Conservation (phyloP, 108 stramenopile species). For the Nannochloropsis salina region DNA sequence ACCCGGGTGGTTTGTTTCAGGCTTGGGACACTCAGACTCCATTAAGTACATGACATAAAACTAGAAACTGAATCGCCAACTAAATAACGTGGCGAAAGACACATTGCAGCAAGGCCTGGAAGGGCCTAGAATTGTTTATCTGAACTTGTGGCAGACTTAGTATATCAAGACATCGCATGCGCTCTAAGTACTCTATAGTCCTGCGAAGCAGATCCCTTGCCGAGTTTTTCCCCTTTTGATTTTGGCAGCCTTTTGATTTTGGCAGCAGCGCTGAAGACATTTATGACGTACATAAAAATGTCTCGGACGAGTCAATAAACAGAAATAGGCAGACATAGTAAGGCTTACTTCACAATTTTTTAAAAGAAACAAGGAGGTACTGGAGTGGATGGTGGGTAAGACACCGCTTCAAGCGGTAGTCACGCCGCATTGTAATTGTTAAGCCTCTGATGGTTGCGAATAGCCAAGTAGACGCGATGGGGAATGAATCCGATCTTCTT, state of each 20-base stretch:
- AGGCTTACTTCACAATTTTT: background rate
- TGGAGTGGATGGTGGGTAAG: constrained; percentile 90
- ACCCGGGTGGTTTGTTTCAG: no score
- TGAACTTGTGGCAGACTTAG: no score
- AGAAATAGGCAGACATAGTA: background rate
- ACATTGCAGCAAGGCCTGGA: no score
- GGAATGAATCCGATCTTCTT: no score
- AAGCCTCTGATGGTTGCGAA: constrained; percentile 57
- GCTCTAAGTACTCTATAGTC: background rate
- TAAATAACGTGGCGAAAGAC: no score
- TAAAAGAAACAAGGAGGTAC: background rate
- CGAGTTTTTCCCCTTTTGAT: background rate
- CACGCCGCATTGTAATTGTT: constrained; percentile 58
- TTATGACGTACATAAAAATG: background rate
- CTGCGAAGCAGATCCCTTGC: background rate
- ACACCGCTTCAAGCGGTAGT: constrained; percentile 93
- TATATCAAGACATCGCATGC: no score
- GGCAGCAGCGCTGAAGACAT: background rate
- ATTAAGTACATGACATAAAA: no score
- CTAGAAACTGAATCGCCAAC: no score
- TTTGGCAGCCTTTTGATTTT: background rate
- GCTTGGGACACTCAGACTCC: no score
- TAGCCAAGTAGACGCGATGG: background rate
- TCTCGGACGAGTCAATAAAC: background rate
- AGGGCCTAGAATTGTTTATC: no score